phyloP scores from a whole-genome alignment of 164 flowering plant genomes.

The Magnolia changhungtana region DNA sequence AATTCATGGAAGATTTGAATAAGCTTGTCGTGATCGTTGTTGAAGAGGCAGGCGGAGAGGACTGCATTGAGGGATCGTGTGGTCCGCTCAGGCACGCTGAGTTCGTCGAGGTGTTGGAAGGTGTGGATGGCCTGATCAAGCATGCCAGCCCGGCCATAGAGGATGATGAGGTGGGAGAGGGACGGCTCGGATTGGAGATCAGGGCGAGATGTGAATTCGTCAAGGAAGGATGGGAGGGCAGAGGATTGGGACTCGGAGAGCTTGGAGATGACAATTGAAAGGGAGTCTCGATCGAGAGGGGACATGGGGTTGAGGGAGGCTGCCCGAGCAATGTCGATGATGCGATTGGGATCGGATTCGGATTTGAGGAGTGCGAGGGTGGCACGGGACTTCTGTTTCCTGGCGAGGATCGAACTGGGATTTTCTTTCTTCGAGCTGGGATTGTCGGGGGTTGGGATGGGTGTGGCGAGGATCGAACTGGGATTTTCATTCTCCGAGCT shows the following conservation, averaged over 20 bases:
- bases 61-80: slow-evolving; percentile 47
- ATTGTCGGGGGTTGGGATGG: slow-evolving; percentile 58
- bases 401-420: slow-evolving; percentile 26
- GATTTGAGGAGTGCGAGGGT: slow-evolving; percentile 65
- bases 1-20: slow-evolving; percentile 47
- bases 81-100: slow-evolving; percentile 31
- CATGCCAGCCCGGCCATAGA: slow-evolving; percentile 74
- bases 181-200: slow-evolving; percentile 53
- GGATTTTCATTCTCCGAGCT: slow-evolving; percentile 20
- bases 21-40: slow-evolving; percentile 45
- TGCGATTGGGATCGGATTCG: slow-evolving; percentile 56
- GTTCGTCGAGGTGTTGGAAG: slow-evolving; percentile 41
- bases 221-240: slow-evolving; percentile 38
- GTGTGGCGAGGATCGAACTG: slow-evolving; percentile 32
- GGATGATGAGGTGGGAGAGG: slow-evolving; percentile 45
- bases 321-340: slow-evolving; percentile 72
- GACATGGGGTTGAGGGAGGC: slow-evolving; percentile 62
- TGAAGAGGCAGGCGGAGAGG: slow-evolving; percentile 45
- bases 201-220: slow-evolving; percentile 49
- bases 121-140: slow-evolving; percentile 42
- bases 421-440: slow-evolving; percentile 34
- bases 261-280: slow-evolving; percentile 57
- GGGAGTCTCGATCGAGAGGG: slow-evolving; percentile 66
- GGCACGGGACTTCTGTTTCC: slow-evolving; percentile 50
- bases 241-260: slow-evolving; percentile 28